phyloP scores from a whole-genome alignment of 352 stramenopile genomes.

The Pythium brachiatum region DNA sequence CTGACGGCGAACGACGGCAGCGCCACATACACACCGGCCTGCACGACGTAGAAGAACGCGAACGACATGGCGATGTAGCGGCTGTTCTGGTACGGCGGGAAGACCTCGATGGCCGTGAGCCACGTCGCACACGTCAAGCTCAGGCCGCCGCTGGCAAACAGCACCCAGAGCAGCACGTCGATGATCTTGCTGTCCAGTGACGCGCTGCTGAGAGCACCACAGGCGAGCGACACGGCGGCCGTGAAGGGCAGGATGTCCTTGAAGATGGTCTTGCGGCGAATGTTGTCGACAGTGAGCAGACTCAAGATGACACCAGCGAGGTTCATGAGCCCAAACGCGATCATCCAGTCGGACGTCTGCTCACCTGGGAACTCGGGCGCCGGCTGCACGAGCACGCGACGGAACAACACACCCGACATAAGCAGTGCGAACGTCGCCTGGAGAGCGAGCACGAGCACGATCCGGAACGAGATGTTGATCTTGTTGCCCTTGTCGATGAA shows the following conservation, averaged over 20 bases:
- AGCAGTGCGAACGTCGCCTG: slow-evolving; percentile 70
- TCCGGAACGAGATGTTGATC: slow-evolving; percentile 74
- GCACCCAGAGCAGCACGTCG: slow-evolving; percentile 50
- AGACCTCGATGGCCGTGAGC: slow-evolving; percentile 83
- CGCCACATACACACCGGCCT: slow-evolving; percentile 59
- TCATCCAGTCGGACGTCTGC: slow-evolving; percentile 74
- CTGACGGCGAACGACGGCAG: slow-evolving; percentile 69
- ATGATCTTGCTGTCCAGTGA: slow-evolving; percentile 47
- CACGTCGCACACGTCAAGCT: slow-evolving; percentile 78
- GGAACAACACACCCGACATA: slow-evolving; percentile 66
- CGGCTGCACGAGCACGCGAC: slow-evolving; percentile 59
- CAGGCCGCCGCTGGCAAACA: slow-evolving; percentile 67
- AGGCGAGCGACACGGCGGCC: slow-evolving; percentile 51
- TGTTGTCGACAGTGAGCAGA: slow-evolving; percentile 75
- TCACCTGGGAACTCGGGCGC: slow-evolving; percentile 33
- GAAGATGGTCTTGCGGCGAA: slow-evolving; percentile 88
- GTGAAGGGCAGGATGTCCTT: slow-evolving; percentile 83
- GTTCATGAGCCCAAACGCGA: slow-evolving; percentile 78
- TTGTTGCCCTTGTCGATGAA: slow-evolving; percentile 62
- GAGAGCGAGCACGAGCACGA: slow-evolving; percentile 54
- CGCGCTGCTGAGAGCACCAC: slow-evolving; percentile 53
- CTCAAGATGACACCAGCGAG: slow-evolving; percentile 67
- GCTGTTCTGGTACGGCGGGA: slow-evolving; percentile 71
- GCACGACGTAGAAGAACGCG: slow-evolving; percentile 67
- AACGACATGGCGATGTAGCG: slow-evolving; percentile 77